Evolutionary conservation across 2,329 filamentous ascomycete genomes (phyloP), one percentile per base, ranked within the genome.

Genomic region (Rhynchosporium agropyri): DNA sequence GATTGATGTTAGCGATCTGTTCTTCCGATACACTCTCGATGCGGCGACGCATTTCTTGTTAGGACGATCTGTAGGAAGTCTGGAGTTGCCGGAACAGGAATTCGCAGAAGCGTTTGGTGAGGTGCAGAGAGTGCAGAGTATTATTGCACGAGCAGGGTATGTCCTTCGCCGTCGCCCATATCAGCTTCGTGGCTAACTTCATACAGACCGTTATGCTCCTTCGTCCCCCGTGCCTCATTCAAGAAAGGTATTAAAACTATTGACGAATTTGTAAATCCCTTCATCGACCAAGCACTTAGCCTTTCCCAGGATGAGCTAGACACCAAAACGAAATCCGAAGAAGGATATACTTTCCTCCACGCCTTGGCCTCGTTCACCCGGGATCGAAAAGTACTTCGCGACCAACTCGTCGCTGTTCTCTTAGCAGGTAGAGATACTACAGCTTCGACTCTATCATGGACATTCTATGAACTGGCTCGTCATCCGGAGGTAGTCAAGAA

Each of bases 351-450:
- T 1, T 96, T 97, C 78, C 83, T 97, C 26, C 90, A 97, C 76
- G 90, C 91, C 36, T 84, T 97, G 2, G 91, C 92, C 50, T 82
- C 83, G 45, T 93, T 91, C 78, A 97, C 92, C 0, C 86, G 90
- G 40, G 84, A 89, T 72, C 80, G 81, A 61, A 83, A 81, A 60
- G 84, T 92, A 3, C 83, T 97, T 13, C 90, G 92, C 40, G 92
- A 97, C 76, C 92, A 97, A 76, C 80, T 97, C 54, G 83, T 95
- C 15, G 88, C 89, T 50, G 84, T 97, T 10, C 83, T 97, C 2
- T 84, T 97, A 15, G 93, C 93, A 1, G 92, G 91, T 12, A 84
- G 90, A 45, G 93, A 97, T 76, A 97, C 93, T 13, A 97, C 93
- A 0, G 92, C 92, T 36, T 85, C 83, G 15, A 92, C 90, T 0